Evolutionary conservation across 2,329 filamentous ascomycete species (phyloP), one percentile per base, ranked within the genome.

Genomic region (Salinomyces thailandicus): DNA sequence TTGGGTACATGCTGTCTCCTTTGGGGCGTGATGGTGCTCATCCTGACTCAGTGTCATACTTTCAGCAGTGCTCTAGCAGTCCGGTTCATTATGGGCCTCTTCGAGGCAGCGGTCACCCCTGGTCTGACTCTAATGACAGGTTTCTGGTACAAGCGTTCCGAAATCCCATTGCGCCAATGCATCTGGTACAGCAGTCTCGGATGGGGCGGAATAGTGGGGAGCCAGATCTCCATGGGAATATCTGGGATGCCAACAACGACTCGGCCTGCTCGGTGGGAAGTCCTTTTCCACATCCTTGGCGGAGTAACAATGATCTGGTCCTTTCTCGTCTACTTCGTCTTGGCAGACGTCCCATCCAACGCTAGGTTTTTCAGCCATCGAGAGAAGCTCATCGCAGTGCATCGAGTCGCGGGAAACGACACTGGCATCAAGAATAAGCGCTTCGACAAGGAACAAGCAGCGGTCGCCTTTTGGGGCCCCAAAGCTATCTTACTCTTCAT

Each of bases 271-370:
- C 42, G 51, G 11, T 60, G 57, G 57, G 43, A 59, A 34, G 35
- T 59, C 16, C 54, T 61, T 18, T 61, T 60, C 46, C 53, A 49
- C 24, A 53, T 61, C 18, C 38, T 60, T 3, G 60, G 52, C 32
- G 57, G 59, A 3, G 44, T 43, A 4, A 61, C 58, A 2, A 50
- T 49, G n/a, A 9, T 60, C 1, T 61, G 57, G 58, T 43, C 54
- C 37, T 63, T 70, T 2, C 45, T 62, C 0, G 48, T 68, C 11
- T 67, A 79, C 7, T 54, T 67, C 12, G 66, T 70, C 33, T 75
- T 80, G 67, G 77, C 77, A 0, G 76, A 80, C 44, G 75, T 73
- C 0, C 76, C 77, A 0, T 67, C 76, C 45, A 67, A 72, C 15
- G 66, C 73, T 1, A 71, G 67, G 14, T 77, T 75, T 26, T 60